Evolutionary conservation across 352 stramenopile species (phyloP).

Genomic region (Phytopythium cucurbitacearum): DNA sequence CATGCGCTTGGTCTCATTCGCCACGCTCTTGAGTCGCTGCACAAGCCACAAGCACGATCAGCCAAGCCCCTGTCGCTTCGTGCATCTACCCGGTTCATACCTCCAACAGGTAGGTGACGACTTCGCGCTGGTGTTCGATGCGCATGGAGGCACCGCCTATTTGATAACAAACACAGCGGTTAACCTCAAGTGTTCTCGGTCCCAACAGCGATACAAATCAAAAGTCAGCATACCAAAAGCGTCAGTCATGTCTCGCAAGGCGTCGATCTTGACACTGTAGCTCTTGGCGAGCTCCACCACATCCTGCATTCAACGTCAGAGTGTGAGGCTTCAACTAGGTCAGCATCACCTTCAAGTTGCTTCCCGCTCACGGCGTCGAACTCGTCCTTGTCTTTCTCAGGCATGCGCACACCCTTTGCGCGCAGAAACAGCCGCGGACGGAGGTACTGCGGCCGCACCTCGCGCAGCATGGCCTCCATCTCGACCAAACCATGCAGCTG

Average conservation of each 20-base stretch:
- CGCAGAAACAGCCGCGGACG: slow-evolving; percentile 59
- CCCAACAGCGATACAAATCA: neutral
- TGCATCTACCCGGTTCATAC: slow-evolving; percentile 9
- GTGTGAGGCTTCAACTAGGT: slow-evolving; percentile 5
- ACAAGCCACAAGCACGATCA: neutral
- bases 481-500: slow-evolving; percentile 44
- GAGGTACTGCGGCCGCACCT: slow-evolving; percentile 49
- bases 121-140: slow-evolving; percentile 58
- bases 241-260: slow-evolving; percentile 35
- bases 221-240: slow-evolving; percentile 13
- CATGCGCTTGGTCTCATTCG: slow-evolving; percentile 59
- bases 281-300: slow-evolving; percentile 72
- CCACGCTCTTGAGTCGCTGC: slow-evolving; percentile 63
- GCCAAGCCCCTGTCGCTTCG: no score
- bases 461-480: slow-evolving; percentile 50
- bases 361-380: slow-evolving; percentile 48
- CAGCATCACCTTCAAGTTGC: neutral
- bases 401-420: slow-evolving; percentile 56
- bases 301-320: slow-evolving; percentile 14
- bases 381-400: slow-evolving; percentile 70
- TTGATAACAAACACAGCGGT: neutral
- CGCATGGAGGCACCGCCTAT: slow-evolving; percentile 16
- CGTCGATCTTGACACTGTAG: slow-evolving; percentile 58
- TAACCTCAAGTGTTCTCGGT: neutral
- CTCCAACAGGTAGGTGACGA: slow-evolving; percentile 71